Conservation (phyloP, 2,329 filamentous ascomycete genomes). For the Alternaria alternata region DNA sequence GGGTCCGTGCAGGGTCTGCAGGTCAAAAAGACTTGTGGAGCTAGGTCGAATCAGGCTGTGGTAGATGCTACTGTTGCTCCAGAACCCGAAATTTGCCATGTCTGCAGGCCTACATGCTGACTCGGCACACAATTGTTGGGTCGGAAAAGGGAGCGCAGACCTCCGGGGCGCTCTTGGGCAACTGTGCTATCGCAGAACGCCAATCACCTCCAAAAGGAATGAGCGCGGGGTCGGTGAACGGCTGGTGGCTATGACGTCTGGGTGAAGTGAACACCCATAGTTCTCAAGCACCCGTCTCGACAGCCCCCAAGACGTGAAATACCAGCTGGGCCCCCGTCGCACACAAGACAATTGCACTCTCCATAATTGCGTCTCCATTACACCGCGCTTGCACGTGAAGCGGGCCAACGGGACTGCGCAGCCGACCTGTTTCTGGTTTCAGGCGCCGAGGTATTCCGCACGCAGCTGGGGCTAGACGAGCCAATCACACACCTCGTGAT, state of each 20-base stretch:
- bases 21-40: conserved; percentile 33
- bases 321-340: conserved; percentile 4
- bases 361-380: conserved; percentile 24
- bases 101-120: conserved; percentile 36
- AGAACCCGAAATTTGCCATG: conserved; percentile 16
- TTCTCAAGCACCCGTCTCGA: neutral
- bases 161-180: neutral
- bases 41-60: conserved; percentile 8
- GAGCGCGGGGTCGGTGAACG: conserved; percentile 15
- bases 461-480: conserved; percentile 31
- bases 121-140: conserved; percentile 20
- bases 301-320: neutral
- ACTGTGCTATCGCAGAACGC: conserved; percentile 1
- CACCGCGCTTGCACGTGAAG: conserved; percentile 38
- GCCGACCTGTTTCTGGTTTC: conserved; percentile 30
- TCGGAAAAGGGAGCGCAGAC: conserved; percentile 13
- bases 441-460: conserved; percentile 42
- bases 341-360: conserved; percentile 1
- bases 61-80: conserved; percentile 11
- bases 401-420: conserved; percentile 43
- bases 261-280: conserved; percentile 6
- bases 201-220: conserved; percentile 11
- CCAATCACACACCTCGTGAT: conserved; percentile 44
- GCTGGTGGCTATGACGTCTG: conserved; percentile 18
- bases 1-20: conserved; percentile 37